phyloP scores from a whole-genome alignment of 164 flowering plant species.

The Macadamia integrifolia region DNA sequence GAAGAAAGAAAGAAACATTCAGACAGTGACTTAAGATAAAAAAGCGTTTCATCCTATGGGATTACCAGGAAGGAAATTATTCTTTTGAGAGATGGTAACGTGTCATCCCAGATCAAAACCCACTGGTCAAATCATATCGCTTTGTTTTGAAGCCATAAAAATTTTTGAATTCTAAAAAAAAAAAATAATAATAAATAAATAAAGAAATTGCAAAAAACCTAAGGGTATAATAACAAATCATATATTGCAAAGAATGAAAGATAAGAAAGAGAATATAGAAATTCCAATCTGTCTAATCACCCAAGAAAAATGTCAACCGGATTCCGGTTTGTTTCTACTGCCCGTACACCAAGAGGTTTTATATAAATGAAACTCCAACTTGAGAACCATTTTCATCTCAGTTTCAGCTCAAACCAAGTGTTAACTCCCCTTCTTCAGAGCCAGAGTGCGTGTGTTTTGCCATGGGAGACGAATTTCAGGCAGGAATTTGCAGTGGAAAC shows the following conservation, averaged over 20 bases:
- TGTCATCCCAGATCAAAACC: conserved; percentile 21
- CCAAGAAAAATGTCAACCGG: conserved; percentile 42
- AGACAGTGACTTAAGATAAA: too few species aligned
- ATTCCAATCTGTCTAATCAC: conserved; percentile 35
- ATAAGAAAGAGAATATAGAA: conserved; percentile 5
- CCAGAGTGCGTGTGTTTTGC: background rate
- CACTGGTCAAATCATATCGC: conserved; percentile 21
- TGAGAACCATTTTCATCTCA: conserved; percentile 2
- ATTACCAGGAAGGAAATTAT: conserved; percentile 5
- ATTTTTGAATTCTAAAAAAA: conserved; percentile 1
- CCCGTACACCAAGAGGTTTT: conserved; percentile 24
- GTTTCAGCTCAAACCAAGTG: background rate
- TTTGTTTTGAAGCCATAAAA: conserved; percentile 35
- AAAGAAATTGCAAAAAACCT: background rate
- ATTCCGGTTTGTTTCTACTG: conserved; percentile 24
- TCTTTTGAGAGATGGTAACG: conserved; percentile 16
- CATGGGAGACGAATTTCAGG: conserved; percentile 54
- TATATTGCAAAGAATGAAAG: background rate
- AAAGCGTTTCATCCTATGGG: conserved; percentile 1
- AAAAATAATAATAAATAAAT: background rate
- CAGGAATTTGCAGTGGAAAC: conserved; percentile 30
- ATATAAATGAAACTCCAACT: conserved; percentile 18
- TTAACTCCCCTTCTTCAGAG: background rate
- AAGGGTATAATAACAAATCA: too few species aligned
- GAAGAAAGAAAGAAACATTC: background rate